Base-by-base conservation (phyloP, 257 asterid species). In the Schizonepeta tenuifolia region DNA sequence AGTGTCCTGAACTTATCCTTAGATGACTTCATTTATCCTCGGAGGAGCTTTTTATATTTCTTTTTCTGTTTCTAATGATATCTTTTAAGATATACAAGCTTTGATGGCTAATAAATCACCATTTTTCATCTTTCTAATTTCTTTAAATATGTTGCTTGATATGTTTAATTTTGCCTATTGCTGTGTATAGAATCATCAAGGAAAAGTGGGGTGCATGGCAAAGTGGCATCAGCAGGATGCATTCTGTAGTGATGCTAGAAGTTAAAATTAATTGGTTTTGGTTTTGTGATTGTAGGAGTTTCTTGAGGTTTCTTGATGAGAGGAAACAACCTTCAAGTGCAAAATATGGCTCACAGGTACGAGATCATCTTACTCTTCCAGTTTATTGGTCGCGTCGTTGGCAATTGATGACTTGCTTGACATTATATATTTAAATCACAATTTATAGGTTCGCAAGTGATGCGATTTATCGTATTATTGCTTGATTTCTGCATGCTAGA, bases 311-410 rank as follows among this genome's bases (percentile, higher is more conserved):
- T 76, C 96, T 95, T 63, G 94, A 82, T 75, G 97, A 88, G 76
- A 83, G 72, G 70, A 90, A 84, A 71, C 77, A 79, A 28, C 67
- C 95, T 75, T 79, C 96, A 38, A 83, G 81, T 77, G 83, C 92
- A 55, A 91, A 86, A 84, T 85, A 87, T 86, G 86, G 96, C 71
- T 88, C 95, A 46, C 99, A 95, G 97, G 99, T 91, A 85, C 47
- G 9, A 65, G 26, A n/a, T 54, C 59, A n/a, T 69, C 43, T 36
- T 62, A 66, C 40, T 43, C 65, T 77, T 53, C 50, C 11, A 56
- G 56, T 79, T 26, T 67, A 28, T 33, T 28, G 12, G n/a, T 20
- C 44, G 21, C 69, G 71, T 51, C 2, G 41, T 1, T 36, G 36
- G 26, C 28, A 35, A 10, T 57, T 49, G 67, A 53, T 47, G 21